Evolutionary conservation across 164 flowering plant genomes (phyloP), one percentile per base, ranked within the genome.

Genomic region (Sedum album): DNA sequence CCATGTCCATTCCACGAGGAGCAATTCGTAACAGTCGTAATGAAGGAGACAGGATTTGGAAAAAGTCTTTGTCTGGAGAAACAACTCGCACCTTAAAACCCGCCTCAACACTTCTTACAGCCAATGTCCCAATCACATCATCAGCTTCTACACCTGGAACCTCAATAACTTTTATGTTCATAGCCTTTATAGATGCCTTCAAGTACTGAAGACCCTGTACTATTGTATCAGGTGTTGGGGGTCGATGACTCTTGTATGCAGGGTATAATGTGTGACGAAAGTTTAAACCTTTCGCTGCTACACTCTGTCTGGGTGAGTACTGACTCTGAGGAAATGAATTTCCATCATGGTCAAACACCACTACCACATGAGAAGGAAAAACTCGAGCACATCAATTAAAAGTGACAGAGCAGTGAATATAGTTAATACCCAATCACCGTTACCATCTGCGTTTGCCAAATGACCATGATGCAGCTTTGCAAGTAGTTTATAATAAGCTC

Each of bases 71-170:
- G 81, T 94, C 99, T 0, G 99, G 99, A 65, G 99, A 94, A 67
- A 91, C 99, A 81, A 94, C 86, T 70, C 99, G 84, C 6, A 94
- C 99, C 93, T 90, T 91, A 75, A 76, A 90, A 20, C 97, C 96
- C 70, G 79, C 84, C 69, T 83, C 81, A 66, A 91, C 91, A 81
- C 99, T 90, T 67, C 85, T 85, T 36, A 78, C 70, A 66, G 99
- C 92, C 82, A 94, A 77, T 55, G 99, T 94, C 70, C 95, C 99
- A 78, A 94, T 90, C n/a, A 90, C 99, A 81, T 94, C 99, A 80
- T 91, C 99, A 68, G 99, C 99, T 83, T 94, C 99, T 71, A 94
- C 99, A 48, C 99, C 99, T 20, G 96, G 97, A 62, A 90, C 93
- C 93, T 94, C 97, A 77, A 91, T 88, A n/a, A 91, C 97, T 77